Base-by-base conservation (phyloP, 2,329 filamentous ascomycete species). In the Arachnomyces sp. region DNA sequence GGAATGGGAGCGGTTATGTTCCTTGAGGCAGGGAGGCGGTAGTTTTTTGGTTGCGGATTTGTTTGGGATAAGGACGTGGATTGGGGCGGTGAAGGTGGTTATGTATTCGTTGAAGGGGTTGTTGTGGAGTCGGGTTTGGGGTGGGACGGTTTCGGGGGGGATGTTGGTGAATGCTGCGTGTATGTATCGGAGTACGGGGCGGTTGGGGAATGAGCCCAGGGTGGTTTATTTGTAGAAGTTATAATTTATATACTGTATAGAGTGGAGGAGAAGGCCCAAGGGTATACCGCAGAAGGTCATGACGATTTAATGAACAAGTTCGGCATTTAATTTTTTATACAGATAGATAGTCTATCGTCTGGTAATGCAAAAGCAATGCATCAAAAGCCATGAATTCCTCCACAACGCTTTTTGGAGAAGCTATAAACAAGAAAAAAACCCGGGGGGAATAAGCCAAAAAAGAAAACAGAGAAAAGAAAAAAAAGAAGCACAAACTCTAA, bases 1-100 rank as follows among this genome's bases (percentile, higher is more conserved):
- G 25, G 74, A 75, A 2, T 88, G 86, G 62, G 86, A 90, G 62
- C 67, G 69, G n/a, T 69, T 86, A 16, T 69, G 74, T 54, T 55
- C 56, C 2, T 59, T 65, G 7, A 50, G 65, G 36, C 44, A 60
- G 30, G 49, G 30, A 52, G 55, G 38, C 57, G 9, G 13, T 28
- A 41, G 17, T 41, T 34, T 6, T 25, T 12, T 42, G 28, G 16
- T 31, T 43, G 30, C 18, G 35, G 39, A 47, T 39, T 29, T 46
- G 39, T 13, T 45, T 33, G 34, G 44, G 15, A 33, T 45, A 3
- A 38, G 47, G 30, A 45, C 69, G 8, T 79, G 77, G 76, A 54
- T 4, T 66, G 70, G 39, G 71, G 73, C 77, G 2, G 40, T 75
- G 1, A 62, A 68, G 28, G 74, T 72, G 2, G 57, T 82, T n/a